These are phyloP conservation scores for Pleurotus sapidus DNA, from an alignment of 768 basidiomycete genomes.

Conservation along the genomic window DNA sequence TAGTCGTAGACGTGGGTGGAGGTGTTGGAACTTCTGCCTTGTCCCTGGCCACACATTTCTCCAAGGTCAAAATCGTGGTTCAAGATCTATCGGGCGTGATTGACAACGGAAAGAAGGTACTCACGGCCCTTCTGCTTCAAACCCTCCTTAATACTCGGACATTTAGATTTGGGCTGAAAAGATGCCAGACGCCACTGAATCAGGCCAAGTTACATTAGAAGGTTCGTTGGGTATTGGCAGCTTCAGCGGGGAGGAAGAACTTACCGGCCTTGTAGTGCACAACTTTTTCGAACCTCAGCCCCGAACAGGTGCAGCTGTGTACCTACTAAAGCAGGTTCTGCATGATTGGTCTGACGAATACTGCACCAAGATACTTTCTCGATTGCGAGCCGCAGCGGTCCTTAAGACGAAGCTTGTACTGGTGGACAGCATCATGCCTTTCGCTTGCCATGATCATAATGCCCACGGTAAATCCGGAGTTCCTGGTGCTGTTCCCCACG, in stretches of 20 bases:
- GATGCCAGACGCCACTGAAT: not conserved
- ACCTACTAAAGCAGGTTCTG: constrained; percentile 53
- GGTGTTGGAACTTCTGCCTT: constrained; percentile 39
- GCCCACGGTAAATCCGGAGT: constrained; percentile 15
- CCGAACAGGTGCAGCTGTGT: constrained; percentile 39
- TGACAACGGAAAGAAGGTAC: constrained; percentile 34
- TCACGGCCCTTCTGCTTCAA: too few species aligned
- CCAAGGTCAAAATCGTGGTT: constrained; percentile 35
- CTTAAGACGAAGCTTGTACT: constrained; percentile 36
- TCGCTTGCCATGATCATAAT: constrained; percentile 27
- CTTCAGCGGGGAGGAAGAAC: not conserved
- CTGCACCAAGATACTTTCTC: constrained; percentile 30
- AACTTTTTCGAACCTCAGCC: constrained; percentile 41
- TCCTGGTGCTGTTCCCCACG: constrained; percentile 17
- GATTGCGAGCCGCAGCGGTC: constrained; percentile 32
- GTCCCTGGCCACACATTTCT: constrained; percentile 17
- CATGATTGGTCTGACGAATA: constrained; percentile 64
- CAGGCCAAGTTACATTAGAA: constrained; percentile 23
- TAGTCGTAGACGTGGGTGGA: constrained; percentile 53
- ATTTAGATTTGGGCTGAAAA: constrained; percentile 9
- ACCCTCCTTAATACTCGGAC: not conserved
- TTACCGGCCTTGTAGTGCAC: constrained; percentile 18
- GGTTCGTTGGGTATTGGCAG: constrained; percentile 12
- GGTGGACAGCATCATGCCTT: constrained; percentile 37
- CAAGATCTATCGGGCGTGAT: constrained; percentile 46